Conservation (phyloP, 2,329 filamentous ascomycete species). For the Penicillium sp. region DNA sequence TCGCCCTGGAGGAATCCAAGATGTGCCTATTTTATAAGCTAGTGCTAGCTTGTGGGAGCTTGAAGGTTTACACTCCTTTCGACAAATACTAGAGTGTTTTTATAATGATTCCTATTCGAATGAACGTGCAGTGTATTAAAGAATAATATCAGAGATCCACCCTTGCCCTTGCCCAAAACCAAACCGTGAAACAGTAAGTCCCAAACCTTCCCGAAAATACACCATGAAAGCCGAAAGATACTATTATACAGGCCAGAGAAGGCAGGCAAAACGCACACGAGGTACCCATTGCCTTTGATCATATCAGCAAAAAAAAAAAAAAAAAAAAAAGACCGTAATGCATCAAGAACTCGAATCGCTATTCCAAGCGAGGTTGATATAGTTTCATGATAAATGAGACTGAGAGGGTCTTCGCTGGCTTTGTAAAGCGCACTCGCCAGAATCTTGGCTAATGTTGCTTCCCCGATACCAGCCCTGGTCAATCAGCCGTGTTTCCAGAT, state of each 20-base stretch:
- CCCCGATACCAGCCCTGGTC: conserved; percentile 66
- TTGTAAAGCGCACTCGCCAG: conserved; percentile 36
- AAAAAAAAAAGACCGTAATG: neutral
- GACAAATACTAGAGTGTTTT: neutral
- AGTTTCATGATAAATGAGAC: neutral
- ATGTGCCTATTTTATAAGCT: neutral
- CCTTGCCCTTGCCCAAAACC: neutral
- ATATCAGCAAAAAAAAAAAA: neutral
- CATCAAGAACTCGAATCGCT: neutral
- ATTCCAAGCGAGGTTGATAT: neutral
- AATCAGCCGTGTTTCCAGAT: conserved; percentile 61
- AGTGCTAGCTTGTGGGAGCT: neutral
- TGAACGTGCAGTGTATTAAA: neutral
- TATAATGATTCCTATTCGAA: neutral
- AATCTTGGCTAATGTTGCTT: conserved; percentile 30
- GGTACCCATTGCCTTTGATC: neutral
- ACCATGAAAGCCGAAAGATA: neutral
- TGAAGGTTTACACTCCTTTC: neutral
- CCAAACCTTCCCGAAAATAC: neutral
- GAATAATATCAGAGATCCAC: neutral
- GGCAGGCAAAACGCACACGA: neutral
- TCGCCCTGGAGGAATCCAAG: no score
- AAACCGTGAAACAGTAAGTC: neutral
- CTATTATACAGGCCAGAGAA: neutral
- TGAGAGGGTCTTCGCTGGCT: conserved; percentile 6